Evolutionary conservation across 352 stramenopile genomes (phyloP), one percentile per base, ranked within the genome.

Genomic region (Phytophthora hibernalis): DNA sequence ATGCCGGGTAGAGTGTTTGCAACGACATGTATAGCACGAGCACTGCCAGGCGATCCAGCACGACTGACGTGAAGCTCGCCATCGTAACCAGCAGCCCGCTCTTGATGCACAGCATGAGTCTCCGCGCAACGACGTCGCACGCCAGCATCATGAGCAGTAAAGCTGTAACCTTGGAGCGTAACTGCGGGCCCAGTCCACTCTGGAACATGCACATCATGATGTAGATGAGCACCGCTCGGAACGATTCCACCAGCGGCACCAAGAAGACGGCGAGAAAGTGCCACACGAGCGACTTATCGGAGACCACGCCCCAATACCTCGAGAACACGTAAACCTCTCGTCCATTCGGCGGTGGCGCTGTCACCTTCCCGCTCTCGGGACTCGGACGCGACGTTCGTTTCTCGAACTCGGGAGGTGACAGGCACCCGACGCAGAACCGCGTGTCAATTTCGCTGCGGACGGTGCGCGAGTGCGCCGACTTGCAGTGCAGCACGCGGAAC

Each of bases 301-400:
- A 95, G 20, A 86, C 80, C 15, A 95, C 85, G 44, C 86, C 81
- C 84, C 87, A 91, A 53, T 95, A 94, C 33, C 87, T 85, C 21
- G 85, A 92, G 62, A 94, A 93, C 8, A 94, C 77, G 62, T 95
- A 93, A 15, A 93, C 77, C 56, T 90, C 77, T 28, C 64, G 51
- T 20, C 52, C 15, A 42, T 71, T 50, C 26, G 26, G 26, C 26
- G 26, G 26, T 31, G 26, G 5, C 7, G 54, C 60, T 18, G 35
- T 65, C 26, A 78, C 54, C 57, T 76, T 81, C 13, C 68, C 64
- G 26, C 61, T 74, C 33, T 74, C 65, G 0, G 69, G 69, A 54
- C 50, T 78, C 8, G 69, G 61, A 11, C 35, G 35, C 26, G 47
- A 58, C 43, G 60, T 68, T 5, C 59, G 65, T 51, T 64, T 74